A percentile compares a stretch with the other conserved stretches of the same genome.
phyloP scores from a whole-genome alignment of 1,284 basidiomycete species.

The Pholiota adiposa region DNA sequence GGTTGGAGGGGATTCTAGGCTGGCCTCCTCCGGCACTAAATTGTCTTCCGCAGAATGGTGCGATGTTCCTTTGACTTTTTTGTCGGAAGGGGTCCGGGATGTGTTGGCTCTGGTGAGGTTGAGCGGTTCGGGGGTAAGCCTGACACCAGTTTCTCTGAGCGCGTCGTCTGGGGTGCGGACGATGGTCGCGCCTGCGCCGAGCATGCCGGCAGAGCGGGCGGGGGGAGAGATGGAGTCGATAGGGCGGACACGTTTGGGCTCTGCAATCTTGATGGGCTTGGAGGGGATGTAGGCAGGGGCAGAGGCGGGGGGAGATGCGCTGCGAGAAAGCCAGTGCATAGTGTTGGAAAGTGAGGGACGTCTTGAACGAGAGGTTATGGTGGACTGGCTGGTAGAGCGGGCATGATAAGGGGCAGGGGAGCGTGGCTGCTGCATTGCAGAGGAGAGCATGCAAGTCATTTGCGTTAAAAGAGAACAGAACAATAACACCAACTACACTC shows the following conservation, averaged over 20 bases:
- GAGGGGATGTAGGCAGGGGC: conserved; percentile 32
- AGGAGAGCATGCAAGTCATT: not conserved
- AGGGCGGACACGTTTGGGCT: conserved; percentile 59
- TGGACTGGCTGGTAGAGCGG: conserved; percentile 30
- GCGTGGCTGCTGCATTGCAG: conserved; percentile 24
- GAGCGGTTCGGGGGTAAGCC: conserved; percentile 26
- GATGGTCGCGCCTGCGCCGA: conserved; percentile 70
- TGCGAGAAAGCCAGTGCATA: conserved; percentile 55
- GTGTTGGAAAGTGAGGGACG: conserved; percentile 47
- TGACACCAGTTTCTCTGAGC: conserved; percentile 48
- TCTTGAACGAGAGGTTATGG: conserved; percentile 27
- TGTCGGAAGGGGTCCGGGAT: conserved; percentile 12
- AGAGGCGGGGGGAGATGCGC: conserved; percentile 32
- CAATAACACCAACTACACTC: conserved; percentile 25
- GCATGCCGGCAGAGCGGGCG: conserved; percentile 51
- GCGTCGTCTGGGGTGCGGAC: conserved; percentile 81
- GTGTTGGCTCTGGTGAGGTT: conserved; percentile 6
- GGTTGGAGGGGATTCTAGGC: conserved; percentile 14
- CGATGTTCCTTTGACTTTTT: conserved; percentile 22
- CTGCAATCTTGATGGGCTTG: conserved; percentile 61
- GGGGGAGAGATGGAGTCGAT: conserved; percentile 46
- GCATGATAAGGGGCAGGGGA: conserved; percentile 32
- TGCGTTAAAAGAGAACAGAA: conserved; percentile 18
- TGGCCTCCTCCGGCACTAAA: not conserved
- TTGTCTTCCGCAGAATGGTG: conserved; percentile 5